phyloP scores from a whole-genome alignment of 495 filamentous ascomycete species.

The Rostrohypoxylon terebratum region DNA sequence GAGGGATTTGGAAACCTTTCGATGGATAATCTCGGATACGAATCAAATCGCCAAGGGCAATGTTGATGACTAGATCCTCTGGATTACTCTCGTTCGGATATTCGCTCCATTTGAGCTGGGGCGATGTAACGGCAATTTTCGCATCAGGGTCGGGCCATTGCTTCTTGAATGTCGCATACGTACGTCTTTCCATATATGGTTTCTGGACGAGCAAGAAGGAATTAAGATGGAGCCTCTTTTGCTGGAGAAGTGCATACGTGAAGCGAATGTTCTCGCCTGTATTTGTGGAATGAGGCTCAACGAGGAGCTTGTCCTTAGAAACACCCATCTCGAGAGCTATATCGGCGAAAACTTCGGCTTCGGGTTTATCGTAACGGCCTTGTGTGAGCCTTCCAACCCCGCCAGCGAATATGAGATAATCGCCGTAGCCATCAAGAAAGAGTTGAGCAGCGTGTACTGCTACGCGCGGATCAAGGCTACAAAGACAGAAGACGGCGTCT shows the following conservation, averaged over 20 bases:
- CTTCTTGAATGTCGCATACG: conserved; percentile 55
- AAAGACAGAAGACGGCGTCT: conserved; percentile 54
- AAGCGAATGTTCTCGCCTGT: conserved; percentile 58
- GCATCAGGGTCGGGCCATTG: conserved; percentile 51
- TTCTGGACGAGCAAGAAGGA: conserved; percentile 54
- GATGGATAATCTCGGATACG: conserved; percentile 54
- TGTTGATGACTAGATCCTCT: conserved; percentile 52
- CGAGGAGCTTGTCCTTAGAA: conserved; percentile 43
- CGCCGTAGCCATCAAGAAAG: conserved; percentile 47
- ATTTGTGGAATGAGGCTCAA: conserved; percentile 52
- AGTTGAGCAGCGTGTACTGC: conserved; percentile 51
- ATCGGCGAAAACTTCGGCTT: conserved; percentile 54
- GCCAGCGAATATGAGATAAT: conserved; percentile 55
- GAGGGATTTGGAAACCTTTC: conserved; percentile 52
- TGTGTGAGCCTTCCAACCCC: conserved; percentile 50
- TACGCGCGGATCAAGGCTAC: conserved; percentile 55
- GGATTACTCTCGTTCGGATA: conserved; percentile 53
- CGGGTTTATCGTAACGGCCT: conserved; percentile 47
- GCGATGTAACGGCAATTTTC: conserved; percentile 51
- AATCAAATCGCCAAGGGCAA: conserved; percentile 55
- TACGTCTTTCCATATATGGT: conserved; percentile 58
- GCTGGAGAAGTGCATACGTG: conserved; percentile 47
- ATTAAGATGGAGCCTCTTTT: conserved; percentile 32
- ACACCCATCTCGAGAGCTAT: conserved; percentile 49
- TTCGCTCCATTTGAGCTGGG: conserved; percentile 47